These are phyloP conservation scores for Aspergillus phoenicis DNA, from an alignment of 2,329 filamentous ascomycete genomes.

Conservation along the genomic window DNA sequence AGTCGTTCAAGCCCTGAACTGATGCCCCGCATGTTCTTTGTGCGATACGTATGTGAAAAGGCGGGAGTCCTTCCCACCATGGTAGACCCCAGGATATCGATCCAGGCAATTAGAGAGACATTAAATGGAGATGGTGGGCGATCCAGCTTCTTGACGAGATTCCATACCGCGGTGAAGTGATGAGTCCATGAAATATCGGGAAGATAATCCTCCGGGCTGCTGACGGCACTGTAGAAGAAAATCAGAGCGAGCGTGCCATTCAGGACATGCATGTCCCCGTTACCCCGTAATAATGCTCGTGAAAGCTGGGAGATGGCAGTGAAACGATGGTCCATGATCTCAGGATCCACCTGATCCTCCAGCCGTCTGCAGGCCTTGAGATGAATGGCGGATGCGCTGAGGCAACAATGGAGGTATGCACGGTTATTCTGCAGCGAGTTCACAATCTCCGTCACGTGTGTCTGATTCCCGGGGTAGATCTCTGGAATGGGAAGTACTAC, in stretches of 20 bases:
- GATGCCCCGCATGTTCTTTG: slow-evolving; percentile 72
- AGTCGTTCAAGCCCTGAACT: slow-evolving; percentile 79
- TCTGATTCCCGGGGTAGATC: background rate
- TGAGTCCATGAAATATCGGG: slow-evolving; percentile 94
- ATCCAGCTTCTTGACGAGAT: slow-evolving; percentile 79
- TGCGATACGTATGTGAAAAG: slow-evolving; percentile 89
- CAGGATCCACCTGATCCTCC: slow-evolving; percentile 17
- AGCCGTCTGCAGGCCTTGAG: slow-evolving; percentile 66
- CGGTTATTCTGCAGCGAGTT: slow-evolving; percentile 61
- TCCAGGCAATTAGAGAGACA: slow-evolving; percentile 86
- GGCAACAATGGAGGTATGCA: slow-evolving; percentile 88
- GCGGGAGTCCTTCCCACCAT: slow-evolving; percentile 83
- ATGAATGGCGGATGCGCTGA: slow-evolving; percentile 89
- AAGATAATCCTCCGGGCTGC: slow-evolving; percentile 79
- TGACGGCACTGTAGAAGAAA: slow-evolving; percentile 90
- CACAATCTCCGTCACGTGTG: slow-evolving; percentile 5
- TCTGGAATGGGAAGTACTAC: slow-evolving; percentile 30
- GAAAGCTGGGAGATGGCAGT: slow-evolving; percentile 83
- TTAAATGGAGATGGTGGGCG: slow-evolving; percentile 76
- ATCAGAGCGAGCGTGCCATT: slow-evolving; percentile 92
- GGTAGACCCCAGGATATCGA: slow-evolving; percentile 91
- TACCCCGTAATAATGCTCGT: slow-evolving; percentile 73
- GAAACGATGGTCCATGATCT: slow-evolving; percentile 73
- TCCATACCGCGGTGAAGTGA: slow-evolving; percentile 87
- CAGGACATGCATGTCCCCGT: slow-evolving; percentile 74